Conservation (phyloP, 2,329 filamentous ascomycete genomes). For the Fusarium sp. region DNA sequence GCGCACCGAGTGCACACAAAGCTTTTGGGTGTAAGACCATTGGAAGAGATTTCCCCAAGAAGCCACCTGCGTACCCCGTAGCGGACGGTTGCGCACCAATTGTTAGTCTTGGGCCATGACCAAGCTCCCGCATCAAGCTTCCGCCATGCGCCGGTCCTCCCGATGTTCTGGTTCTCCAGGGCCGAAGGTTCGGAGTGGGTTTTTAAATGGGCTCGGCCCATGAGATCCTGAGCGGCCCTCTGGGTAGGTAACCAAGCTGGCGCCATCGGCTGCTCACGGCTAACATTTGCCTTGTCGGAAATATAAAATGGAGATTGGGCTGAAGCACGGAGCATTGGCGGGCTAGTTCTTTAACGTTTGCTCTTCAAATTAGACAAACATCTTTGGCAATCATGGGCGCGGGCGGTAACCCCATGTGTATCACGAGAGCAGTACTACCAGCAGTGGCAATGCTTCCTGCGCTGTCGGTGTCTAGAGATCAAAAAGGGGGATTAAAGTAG, state of each 20-base stretch:
- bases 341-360: conserved; percentile 22
- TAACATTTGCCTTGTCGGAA: conserved; percentile 7
- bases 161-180: conserved; percentile 1
- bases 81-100: background rate
- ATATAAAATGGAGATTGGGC: conserved; percentile 11
- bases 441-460: no score
- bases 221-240: conserved; percentile 6
- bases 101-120: background rate
- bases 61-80: background rate
- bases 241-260: conserved; percentile 9
- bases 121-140: conserved; percentile 5
- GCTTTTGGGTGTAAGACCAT: background rate
- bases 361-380: conserved; percentile 19
- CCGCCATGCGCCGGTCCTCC: conserved; percentile 12
- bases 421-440: background rate
- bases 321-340: conserved; percentile 25
- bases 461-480: background rate
- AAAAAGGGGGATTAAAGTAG: background rate
- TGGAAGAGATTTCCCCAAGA: background rate
- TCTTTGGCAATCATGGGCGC: conserved; percentile 1
- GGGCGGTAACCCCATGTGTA: background rate
- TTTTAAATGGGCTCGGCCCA: conserved; percentile 1
- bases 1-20: conserved; percentile 7
- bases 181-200: conserved; percentile 15
- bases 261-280: conserved; percentile 22